Evolutionary conservation across 1,139 yeast genomes (phyloP).

Genomic region (Taphrina confusa): DNA sequence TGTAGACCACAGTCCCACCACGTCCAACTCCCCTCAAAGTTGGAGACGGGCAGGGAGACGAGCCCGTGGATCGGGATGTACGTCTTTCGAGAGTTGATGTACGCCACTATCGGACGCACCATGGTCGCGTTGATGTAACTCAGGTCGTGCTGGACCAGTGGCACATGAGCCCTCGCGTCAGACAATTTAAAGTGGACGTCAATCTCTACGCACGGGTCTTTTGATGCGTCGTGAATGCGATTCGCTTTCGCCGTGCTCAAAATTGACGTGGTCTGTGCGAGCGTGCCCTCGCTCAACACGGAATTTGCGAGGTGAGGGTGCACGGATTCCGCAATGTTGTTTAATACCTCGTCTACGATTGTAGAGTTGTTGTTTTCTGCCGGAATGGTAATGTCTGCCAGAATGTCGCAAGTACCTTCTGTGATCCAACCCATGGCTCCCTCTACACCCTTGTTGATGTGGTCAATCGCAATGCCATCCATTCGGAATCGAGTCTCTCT

Average conservation of each 20-base stretch:
- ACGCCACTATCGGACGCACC: constrained; percentile 91
- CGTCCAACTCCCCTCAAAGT: constrained; percentile 96
- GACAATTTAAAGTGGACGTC: constrained; percentile 77
- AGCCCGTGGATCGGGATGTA: constrained; percentile 85
- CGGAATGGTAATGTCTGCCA: constrained; percentile 86
- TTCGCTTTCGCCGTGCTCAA: not conserved
- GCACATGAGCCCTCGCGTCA: constrained; percentile 85
- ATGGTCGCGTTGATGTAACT: constrained; percentile 88
- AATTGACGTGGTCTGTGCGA: constrained; percentile 16
- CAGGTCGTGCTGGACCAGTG: constrained; percentile 77
- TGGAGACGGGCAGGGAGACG: constrained; percentile 59
- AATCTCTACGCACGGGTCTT: constrained; percentile 55
- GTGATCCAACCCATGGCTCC: constrained; percentile 99
- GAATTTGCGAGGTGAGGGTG: constrained; percentile 25
- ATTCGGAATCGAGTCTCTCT: constrained; percentile 76
- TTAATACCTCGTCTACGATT: constrained; percentile 49
- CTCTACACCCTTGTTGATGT: constrained; percentile 79
- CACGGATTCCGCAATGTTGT: constrained; percentile 47
- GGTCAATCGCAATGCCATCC: constrained; percentile 83
- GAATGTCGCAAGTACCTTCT: constrained; percentile 84
- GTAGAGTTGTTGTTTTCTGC: constrained; percentile 55
- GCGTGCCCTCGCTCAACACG: constrained; percentile 20
- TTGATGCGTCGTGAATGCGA: not conserved
- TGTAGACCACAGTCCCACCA: constrained; percentile 83
- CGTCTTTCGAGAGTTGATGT: constrained; percentile 85